Conservation (phyloP, 2,329 filamentous ascomycete genomes). For the Penicillium sp. region DNA sequence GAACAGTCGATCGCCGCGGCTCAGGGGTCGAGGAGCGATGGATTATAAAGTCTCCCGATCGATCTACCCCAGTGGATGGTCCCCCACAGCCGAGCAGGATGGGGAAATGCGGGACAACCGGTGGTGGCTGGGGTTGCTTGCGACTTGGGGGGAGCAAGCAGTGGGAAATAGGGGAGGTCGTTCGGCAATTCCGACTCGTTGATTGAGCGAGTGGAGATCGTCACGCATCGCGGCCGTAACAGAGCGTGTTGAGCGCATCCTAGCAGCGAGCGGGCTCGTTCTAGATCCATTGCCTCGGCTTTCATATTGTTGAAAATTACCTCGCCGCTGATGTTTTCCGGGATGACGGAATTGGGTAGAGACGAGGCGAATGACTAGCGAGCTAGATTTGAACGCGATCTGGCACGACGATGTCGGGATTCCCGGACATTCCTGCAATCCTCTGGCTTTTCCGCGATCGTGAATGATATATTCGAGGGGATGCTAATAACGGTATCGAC, state of each 20-base stretch:
- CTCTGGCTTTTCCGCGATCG: too few relatives aligned
- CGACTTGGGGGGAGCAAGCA: neutral
- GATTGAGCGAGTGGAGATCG: neutral
- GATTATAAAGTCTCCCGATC: neutral
- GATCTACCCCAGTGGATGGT: constrained; percentile 2
- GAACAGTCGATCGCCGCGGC: too few relatives aligned
- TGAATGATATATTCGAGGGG: too few relatives aligned
- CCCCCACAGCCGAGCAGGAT: constrained; percentile 8
- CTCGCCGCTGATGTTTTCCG: too few relatives aligned
- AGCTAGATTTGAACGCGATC: neutral
- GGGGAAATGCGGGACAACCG: neutral
- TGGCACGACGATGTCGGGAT: neutral
- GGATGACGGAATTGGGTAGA: too few relatives aligned
- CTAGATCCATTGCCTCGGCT: too few relatives aligned
- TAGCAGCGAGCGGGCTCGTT: too few relatives aligned
- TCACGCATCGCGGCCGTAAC: too few relatives aligned
- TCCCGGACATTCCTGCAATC: constrained; percentile 6
- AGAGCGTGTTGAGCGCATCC: too few relatives aligned
- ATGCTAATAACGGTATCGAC: too few relatives aligned
- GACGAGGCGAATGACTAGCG: neutral
- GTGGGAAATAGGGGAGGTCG: neutral
- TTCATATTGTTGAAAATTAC: neutral
- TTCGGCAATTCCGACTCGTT: constrained; percentile 5
- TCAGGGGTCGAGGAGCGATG: neutral
- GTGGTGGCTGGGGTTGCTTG: neutral